These are phyloP conservation scores for Xylariaceae sp. DNA, from an alignment of 2,329 filamentous ascomycete species.

Conservation along the genomic window DNA sequence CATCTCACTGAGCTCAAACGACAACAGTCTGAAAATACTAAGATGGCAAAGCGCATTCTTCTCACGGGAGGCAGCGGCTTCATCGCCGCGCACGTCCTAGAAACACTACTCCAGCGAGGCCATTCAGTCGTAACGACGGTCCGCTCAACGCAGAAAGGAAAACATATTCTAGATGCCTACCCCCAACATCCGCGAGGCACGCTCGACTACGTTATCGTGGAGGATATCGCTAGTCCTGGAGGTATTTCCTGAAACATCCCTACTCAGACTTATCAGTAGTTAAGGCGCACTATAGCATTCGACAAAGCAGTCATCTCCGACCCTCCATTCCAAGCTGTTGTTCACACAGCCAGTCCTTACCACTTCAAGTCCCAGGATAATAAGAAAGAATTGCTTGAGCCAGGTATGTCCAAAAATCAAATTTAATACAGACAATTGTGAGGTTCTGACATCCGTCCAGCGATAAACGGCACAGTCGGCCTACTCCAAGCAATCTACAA, in stretches of 20 bases:
- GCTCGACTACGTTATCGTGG: constrained; percentile 56
- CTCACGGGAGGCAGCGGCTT: constrained; percentile 44
- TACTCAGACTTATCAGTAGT: background rate
- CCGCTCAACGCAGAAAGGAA: constrained; percentile 46
- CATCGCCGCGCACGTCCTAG: constrained; percentile 48
- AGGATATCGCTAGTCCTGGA: constrained; percentile 65
- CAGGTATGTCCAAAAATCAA: background rate
- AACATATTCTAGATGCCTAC: constrained; percentile 43
- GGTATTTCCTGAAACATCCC: background rate
- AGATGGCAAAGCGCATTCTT: too few relatives aligned
- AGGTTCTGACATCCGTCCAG: constrained; percentile 41
- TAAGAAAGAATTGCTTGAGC: constrained; percentile 39
- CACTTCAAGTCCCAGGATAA: constrained; percentile 47
- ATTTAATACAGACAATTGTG: background rate
- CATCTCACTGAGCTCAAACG: too few relatives aligned
- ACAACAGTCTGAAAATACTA: too few relatives aligned
- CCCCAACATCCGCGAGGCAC: constrained; percentile 29
- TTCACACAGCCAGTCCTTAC: constrained; percentile 56
- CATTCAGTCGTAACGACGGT: constrained; percentile 51
- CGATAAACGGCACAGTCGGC: constrained; percentile 56
- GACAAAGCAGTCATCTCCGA: constrained; percentile 50
- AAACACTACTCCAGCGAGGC: constrained; percentile 44
- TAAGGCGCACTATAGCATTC: constrained; percentile 54
- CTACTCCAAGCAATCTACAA: constrained; percentile 65
- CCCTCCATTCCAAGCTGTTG: constrained; percentile 46